Conservation (phyloP, 2,329 filamentous ascomycete genomes). For the Huntiella abstrusa region DNA sequence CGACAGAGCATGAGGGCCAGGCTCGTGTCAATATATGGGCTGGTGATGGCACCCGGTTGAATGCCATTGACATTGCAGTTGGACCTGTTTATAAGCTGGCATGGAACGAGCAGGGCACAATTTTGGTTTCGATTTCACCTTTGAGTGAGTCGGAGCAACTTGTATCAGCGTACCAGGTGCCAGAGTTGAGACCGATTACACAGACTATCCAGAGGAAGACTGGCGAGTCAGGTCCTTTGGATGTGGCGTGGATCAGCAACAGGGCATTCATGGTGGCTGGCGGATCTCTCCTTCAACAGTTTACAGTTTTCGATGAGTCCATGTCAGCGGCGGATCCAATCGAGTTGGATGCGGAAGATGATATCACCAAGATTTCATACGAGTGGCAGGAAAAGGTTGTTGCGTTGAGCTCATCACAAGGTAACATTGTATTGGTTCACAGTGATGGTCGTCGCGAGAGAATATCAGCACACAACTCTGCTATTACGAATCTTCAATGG, state of each 20-base stretch:
- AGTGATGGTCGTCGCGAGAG: slow-evolving; percentile 32
- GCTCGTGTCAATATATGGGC: slow-evolving; percentile 37
- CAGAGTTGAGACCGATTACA: slow-evolving; percentile 21
- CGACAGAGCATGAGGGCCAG: slow-evolving; percentile 33
- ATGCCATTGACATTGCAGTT: slow-evolving; percentile 37
- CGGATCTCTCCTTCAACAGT: slow-evolving; percentile 31
- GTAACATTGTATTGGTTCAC: slow-evolving; percentile 40
- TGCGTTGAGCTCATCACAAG: slow-evolving; percentile 37
- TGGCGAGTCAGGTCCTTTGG: slow-evolving; percentile 27
- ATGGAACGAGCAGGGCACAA: slow-evolving; percentile 37
- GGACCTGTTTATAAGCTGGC: slow-evolving; percentile 42
- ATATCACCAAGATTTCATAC: slow-evolving; percentile 35
- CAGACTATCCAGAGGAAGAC: slow-evolving; percentile 32
- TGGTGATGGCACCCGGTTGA: slow-evolving; percentile 30
- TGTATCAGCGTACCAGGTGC: slow-evolving; percentile 13
- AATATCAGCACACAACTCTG: slow-evolving; percentile 39
- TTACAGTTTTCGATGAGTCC: slow-evolving; percentile 27
- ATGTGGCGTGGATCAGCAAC: slow-evolving; percentile 41
- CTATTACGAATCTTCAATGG: slow-evolving; percentile 40
- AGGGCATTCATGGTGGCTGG: slow-evolving; percentile 40
- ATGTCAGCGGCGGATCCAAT: slow-evolving; percentile 31
- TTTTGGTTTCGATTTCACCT: slow-evolving; percentile 34
- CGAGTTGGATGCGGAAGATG: slow-evolving; percentile 33
- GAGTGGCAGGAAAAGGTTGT: slow-evolving; percentile 36
- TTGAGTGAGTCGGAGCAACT: slow-evolving; percentile 25